Conservation (phyloP, 2,329 filamentous ascomycete species). For the Eutypella sp. region DNA sequence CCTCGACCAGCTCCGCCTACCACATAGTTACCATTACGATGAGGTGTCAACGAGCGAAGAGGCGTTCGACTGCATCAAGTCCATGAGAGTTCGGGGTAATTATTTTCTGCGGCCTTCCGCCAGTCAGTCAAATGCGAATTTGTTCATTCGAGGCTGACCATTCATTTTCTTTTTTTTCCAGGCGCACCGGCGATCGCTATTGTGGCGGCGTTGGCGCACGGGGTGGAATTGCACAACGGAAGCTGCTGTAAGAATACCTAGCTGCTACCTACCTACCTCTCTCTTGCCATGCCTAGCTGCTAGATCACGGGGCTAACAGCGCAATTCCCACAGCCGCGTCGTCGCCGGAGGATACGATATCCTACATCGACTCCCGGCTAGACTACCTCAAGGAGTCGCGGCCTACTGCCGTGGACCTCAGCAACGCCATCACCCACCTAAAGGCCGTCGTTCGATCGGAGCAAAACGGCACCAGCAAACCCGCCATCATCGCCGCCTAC, state of each 20-base stretch:
- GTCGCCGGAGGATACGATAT: conserved; percentile 52
- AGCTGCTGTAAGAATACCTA: conserved; percentile 39
- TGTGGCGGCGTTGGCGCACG: conserved; percentile 84
- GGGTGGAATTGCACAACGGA: conserved; percentile 70
- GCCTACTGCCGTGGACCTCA: conserved; percentile 91
- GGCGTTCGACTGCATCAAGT: conserved; percentile 76
- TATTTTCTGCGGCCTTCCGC: neutral
- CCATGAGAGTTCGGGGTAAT: conserved; percentile 67
- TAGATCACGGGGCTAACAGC: neutral
- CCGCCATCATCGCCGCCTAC: conserved; percentile 64
- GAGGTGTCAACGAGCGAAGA: conserved; percentile 64
- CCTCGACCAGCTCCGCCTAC: conserved; percentile 77
- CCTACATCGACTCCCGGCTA: conserved; percentile 70
- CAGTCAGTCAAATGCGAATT: conserved; percentile 64
- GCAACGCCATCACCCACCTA: conserved; percentile 81
- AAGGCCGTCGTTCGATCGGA: conserved; percentile 55
- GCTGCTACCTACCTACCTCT: conserved; percentile 16
- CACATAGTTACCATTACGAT: conserved; percentile 77
- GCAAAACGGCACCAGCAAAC: conserved; percentile 37
- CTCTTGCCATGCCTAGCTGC: neutral
- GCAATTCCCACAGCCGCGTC: conserved; percentile 29
- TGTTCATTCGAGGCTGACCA: conserved; percentile 79
- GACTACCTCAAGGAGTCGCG: conserved; percentile 85
- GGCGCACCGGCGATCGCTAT: conserved; percentile 95
- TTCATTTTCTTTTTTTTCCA: conserved; percentile 11